Base-by-base conservation (phyloP, 768 basidiomycete genomes). In the Suillus clintonianus region DNA sequence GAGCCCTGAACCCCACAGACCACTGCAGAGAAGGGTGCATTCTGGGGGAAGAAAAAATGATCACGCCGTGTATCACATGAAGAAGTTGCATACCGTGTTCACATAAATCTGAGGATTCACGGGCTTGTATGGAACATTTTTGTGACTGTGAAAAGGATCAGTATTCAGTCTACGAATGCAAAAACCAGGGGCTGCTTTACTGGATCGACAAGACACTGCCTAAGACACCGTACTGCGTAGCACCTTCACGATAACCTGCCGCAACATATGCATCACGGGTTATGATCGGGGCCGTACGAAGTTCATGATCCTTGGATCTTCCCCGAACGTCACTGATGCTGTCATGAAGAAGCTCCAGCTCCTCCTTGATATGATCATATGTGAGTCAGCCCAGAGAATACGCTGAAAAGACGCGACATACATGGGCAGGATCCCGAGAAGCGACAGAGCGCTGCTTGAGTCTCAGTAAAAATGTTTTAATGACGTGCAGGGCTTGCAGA, bases 1-100 rank as follows among this genome's bases (percentile, higher is more conserved):
- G 89, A 87, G 0, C 90, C 89, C 77, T 91, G 90, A 0, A 90
- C 89, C 0, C 90, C 90, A 59, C 90, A 92, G 3, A 91, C 83
- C n/a, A 91, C 69, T 0, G 89, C 87, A 0, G 90, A 91, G 68
- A 90, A 88, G 0, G 90, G 90, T 0, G 90, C 81, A 69, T 90
- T 91, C 90, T 90, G 63, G 17, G 11, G 47, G 41, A 37, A 39
- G 11, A 32, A 59, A 34, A 34, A 50, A 6, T 42, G 11, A 63
- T 37, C 41, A 41, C 64, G 45, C 19, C 54, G 36, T n/a, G 36
- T 15, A 27, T 53, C 36, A 32, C 19, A 45, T 10, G 32, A 32
- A 27, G 17, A 61, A 54, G 34, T 17, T 43, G 57, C 78, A 71
- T 68, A 88, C 89, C 1, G 89, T 90, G 68, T 91, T 91, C 11